phyloP scores from a whole-genome alignment of 805 yeast species.

The Grigorovia jiainica region DNA sequence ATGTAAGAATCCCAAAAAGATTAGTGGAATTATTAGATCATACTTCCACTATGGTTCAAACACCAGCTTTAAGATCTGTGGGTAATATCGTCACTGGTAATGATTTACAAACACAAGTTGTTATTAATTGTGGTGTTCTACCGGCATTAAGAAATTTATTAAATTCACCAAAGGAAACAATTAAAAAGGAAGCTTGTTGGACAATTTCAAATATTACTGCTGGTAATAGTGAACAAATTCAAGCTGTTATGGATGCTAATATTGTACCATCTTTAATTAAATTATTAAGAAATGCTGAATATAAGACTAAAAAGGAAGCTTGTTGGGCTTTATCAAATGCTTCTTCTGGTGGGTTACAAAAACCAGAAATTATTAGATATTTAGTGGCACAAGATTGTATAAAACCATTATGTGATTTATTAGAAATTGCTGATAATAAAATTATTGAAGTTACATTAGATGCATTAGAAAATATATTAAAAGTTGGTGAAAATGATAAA shows the following conservation, averaged over 20 bases:
- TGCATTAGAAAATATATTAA: conserved; percentile 86
- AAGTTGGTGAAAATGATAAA: conserved; percentile 88
- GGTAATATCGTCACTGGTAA: conserved; percentile 98
- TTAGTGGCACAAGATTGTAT: conserved; percentile 93
- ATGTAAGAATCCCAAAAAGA: conserved; percentile 90
- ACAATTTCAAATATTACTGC: conserved; percentile 97
- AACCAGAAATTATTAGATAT: conserved; percentile 89
- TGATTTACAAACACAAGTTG: conserved; percentile 90
- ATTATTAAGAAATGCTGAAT: conserved; percentile 73
- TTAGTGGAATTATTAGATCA: conserved; percentile 84
- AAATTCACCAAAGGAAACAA: conserved; percentile 78
- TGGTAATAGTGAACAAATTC: conserved; percentile 90
- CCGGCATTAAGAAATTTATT: conserved; percentile 75
- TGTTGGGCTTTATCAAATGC: conserved; percentile 99
- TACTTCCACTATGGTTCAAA: conserved; percentile 78
- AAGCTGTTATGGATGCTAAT: conserved; percentile 92
- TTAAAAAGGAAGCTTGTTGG: conserved; percentile 98
- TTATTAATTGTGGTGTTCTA: conserved; percentile 86
- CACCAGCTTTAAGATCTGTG: conserved; percentile 94
- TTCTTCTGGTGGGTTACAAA: conserved; percentile 85
- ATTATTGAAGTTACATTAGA: conserved; percentile 92
- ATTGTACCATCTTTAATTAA: conserved; percentile 85
- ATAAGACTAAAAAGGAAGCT: conserved; percentile 95
- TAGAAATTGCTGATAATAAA: conserved; percentile 80
- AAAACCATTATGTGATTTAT: conserved; percentile 90